Evolutionary conservation across 208 protist genomes (phyloP), one percentile per base, ranked within the genome.

Genomic region (Kentomonas sorsogonicus): DNA sequence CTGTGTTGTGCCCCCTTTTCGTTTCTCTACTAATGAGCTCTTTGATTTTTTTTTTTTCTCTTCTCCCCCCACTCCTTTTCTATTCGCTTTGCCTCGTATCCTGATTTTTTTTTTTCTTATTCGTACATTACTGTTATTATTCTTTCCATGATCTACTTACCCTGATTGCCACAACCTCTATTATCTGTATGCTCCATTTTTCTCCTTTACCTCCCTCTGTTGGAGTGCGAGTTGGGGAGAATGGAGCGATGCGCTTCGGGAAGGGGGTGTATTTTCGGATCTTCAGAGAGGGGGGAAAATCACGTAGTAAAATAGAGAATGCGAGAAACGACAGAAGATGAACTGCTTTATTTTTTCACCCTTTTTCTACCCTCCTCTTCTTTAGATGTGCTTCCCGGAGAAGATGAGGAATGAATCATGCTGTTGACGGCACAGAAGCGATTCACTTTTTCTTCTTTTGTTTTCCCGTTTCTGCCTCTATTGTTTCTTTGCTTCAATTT

Each of bases 61-160:
- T 51, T n/a, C 13, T 40, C n/a, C 39, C 22, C 16, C 5, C 44
- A 43, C 33, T 34, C 41, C 44, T 27, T 60, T 41, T 43, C 13
- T 26, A 59, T 38, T 56, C n/a, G 29, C 33, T 10, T 25, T 38
- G 51, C 33, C 18, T 30, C 30, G 27, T 29, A 33, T 23, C 39
- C 36, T 2, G 18, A 39, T 26, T 4, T 15, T 39, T 16, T 46
- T 29, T 18, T 33, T 36, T 66, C 40, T 48, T 53, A 33, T 36
- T 39, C 39, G 52, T 58, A 44, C 16, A 43, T 25, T 53, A 39
- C 40, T 43, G 40, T 56, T 46, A 53, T 51, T 52, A 13, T 60
- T 53, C 41, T 52, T 33, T 31, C 10, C 25, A 16, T 16, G 11
- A 25, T 15, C 7, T n/a, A n/a, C n/a, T 56, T 46, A 53, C 43